Evolutionary conservation across 257 asterid genomes (phyloP).

Genomic region (Cordia subcordata): DNA sequence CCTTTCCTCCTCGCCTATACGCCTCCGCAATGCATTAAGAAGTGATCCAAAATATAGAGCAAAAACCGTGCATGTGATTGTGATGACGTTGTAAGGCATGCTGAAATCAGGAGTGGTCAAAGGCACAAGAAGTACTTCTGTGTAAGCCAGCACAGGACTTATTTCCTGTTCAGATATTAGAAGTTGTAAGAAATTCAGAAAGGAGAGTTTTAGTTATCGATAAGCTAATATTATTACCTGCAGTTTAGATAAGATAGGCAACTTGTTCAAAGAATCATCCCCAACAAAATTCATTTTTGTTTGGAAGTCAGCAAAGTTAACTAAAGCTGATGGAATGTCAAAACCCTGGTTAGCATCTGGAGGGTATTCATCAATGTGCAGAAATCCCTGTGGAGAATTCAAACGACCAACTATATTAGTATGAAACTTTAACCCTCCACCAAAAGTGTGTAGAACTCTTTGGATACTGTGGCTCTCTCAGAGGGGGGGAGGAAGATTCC

Average conservation of each 20-base stretch:
- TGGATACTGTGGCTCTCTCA: no score
- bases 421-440: neutral
- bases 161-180: constrained; percentile 41
- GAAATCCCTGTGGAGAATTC: constrained; percentile 66
- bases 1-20: constrained; percentile 78
- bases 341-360: constrained; percentile 99
- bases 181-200: constrained; percentile 14
- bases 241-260: constrained; percentile 61
- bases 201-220: constrained; percentile 5
- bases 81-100: constrained; percentile 98
- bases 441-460: neutral
- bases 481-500: no score
- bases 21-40: constrained; percentile 83
- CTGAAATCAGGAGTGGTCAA: constrained; percentile 99
- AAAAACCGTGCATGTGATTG: constrained; percentile 93
- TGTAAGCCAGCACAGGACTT: constrained; percentile 60
- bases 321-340: constrained; percentile 89
- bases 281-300: constrained; percentile 48
- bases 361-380: constrained; percentile 95
- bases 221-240: constrained; percentile 44
- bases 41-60: constrained; percentile 93
- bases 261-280: constrained; percentile 31
- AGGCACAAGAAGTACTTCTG: constrained; percentile 93
- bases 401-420: constrained; percentile 18
- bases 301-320: constrained; percentile 53